Base-by-base conservation (phyloP, 108 stramenopile species). In the Pseudonitzschia delicatissima region DNA sequence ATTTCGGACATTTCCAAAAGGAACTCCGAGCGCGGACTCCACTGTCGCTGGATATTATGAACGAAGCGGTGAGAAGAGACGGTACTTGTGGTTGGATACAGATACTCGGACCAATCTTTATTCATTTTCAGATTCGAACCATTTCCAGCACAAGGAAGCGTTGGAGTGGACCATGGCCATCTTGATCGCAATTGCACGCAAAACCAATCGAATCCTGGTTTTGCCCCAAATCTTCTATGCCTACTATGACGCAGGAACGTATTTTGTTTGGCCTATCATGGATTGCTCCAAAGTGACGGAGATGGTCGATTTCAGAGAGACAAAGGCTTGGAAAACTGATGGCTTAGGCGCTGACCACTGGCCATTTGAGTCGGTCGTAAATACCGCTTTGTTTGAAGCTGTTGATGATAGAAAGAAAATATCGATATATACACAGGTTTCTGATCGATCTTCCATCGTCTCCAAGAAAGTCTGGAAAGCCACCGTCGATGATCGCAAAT, bases 121-220 rank as follows among this genome's bases (percentile, higher is more conserved):
- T 40, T 32, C 39, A 5, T 45, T 27, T 21, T 50, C 29, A 26
- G 61, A 77, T 44, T 23, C 51, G n/a, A 45, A 59, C 18, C 31
- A 25, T 45, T 68, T 59, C 68, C 45, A 64, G 13, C 25, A 45
- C 33, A 4, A 18, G 0, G 15, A 18, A n/a, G 27, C 25, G 2
- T 21, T 74, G 25, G 27, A 69, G 29, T 64, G 76, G 62, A 73
- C 42, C 12, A 55, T 77, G 7, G 80, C 80, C 12, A 36, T 71
- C 4, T 32, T 77, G 4, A 23, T 74, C 7, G 45, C 59, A 6
- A 35, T 77, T 25, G 80, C 80, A 3, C 51, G 57, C 2, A 12
- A 27, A 25, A 77, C 80, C 5, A 37, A 66, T 51, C 72, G 80
- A 18, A 76, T 71, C 9, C 45, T 77, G 5, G 39, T 81, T n/a